A percentile compares a stretch with the other conserved stretches of the same genome.
Evolutionary conservation across 345 rosid genomes (phyloP).

Genomic region (Corymbia maculata): DNA sequence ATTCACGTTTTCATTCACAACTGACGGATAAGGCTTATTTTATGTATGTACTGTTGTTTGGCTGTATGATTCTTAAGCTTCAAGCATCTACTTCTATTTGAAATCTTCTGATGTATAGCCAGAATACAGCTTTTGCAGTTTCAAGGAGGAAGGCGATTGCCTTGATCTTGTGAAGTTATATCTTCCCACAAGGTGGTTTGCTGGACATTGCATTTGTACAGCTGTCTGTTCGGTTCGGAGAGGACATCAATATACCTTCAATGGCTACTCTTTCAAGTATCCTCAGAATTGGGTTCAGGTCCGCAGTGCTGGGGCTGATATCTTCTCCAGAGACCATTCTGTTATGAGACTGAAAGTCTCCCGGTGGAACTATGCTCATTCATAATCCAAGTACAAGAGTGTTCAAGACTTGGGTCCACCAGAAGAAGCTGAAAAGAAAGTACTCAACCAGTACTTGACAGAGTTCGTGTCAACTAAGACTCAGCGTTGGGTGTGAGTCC

Average conservation of each 20-base stretch:
- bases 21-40: neutral
- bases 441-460: conserved; percentile 73
- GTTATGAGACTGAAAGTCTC: conserved; percentile 70
- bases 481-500: conserved; percentile 59
- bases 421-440: conserved; percentile 69
- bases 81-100: neutral
- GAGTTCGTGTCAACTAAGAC: conserved; percentile 91
- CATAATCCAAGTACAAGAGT: conserved; percentile 55
- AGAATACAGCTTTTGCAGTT: conserved; percentile 71
- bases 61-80: neutral
- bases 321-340: conserved; percentile 84
- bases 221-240: conserved; percentile 46
- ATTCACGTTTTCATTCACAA: neutral
- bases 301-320: conserved; percentile 86
- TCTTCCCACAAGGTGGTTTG: conserved; percentile 30
- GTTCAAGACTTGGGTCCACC: conserved; percentile 77
- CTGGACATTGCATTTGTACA: conserved; percentile 22
- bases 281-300: conserved; percentile 91
- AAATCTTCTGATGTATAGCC: conserved; percentile 23
- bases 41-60: neutral
- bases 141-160: conserved; percentile 53
- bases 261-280: conserved; percentile 79
- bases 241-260: conserved; percentile 64
- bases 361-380: conserved; percentile 61
- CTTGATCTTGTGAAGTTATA: conserved; percentile 41